Evolutionary conservation across 2,329 filamentous ascomycete genomes (phyloP), one percentile per base, ranked within the genome.

Genomic region (Diaporthe sp.): DNA sequence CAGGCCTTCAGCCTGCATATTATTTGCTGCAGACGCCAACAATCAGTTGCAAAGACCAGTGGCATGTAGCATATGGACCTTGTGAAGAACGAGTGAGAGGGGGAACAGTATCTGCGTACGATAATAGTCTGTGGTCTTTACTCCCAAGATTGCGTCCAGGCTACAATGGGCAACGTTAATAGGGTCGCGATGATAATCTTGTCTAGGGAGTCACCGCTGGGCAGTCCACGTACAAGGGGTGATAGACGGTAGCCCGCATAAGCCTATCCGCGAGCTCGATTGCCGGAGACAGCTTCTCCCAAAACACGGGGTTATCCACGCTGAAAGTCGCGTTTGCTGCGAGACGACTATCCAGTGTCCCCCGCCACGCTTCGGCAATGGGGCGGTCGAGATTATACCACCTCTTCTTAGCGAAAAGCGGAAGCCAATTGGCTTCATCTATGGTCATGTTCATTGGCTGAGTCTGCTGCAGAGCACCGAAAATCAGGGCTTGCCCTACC

Each of bases 221-320:
- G n/a, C 4, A 39, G 63, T 39, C 31, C 31, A 68, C 63, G 47
- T 68, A 68, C 39, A 72, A 72, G 42, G 70, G 55, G 17, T 72
- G 70, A 8, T 25, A 25, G 28, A 39, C 13, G 34, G 71, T 53
- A 20, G 44, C 42, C 20, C n/a, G 47, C 47, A 73, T 5, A 31
- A 73, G 49, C n/a, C 47, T 49, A n/a, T 47, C 39, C 8, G 71
- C 31, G 12, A 73, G 34, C 37, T 73, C 47, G n/a, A 73, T 67
- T 28, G 37, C 28, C 9, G 60, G 71, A 9, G 13, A 25, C 5
- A 73, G 4, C 3, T 13, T 25, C 10, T 53, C 58, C 71, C 71
- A 73, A 20, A 73, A 28, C 17, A 55, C 31, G 31, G 60, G 71
- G n/a, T 55, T 37, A 31, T 73, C 71, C 28, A 73, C 71, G n/a